Evolutionary conservation across 2,329 filamentous ascomycete species (phyloP).

Genomic region (Stagonosporopsis cucurbitacearum): DNA sequence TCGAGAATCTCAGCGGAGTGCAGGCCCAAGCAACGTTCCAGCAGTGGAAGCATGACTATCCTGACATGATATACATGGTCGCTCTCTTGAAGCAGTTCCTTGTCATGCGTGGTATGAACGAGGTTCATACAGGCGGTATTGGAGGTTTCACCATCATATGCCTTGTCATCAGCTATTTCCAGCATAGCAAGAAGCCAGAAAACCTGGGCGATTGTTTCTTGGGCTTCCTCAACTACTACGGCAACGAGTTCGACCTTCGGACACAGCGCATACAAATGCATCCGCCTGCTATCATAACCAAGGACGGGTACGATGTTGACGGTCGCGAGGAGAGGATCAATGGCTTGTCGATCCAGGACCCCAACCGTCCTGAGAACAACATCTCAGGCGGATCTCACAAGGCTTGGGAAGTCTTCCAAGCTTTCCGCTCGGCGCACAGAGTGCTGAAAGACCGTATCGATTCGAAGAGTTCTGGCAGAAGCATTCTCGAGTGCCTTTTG

Average conservation of each 20-base stretch:
- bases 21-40: conserved; percentile 80
- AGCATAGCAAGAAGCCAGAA: conserved; percentile 63
- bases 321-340: conserved; percentile 50
- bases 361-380: conserved; percentile 84
- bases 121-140: conserved; percentile 88
- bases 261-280: conserved; percentile 74
- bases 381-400: conserved; percentile 85
- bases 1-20: conserved; percentile 87
- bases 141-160: conserved; percentile 96
- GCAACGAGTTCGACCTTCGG: conserved; percentile 76
- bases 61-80: conserved; percentile 84
- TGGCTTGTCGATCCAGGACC: conserved; percentile 87
- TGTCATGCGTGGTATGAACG: conserved; percentile 86
- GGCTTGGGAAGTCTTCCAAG: conserved; percentile 68
- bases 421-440: conserved; percentile 64
- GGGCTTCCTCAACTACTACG: conserved; percentile 89
- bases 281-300: conserved; percentile 76
- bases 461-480: conserved; percentile 43
- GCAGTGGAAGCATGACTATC: conserved; percentile 78
- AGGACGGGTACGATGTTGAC: conserved; percentile 52
- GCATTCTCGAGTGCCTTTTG: conserved; percentile 75
- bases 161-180: conserved; percentile 83
- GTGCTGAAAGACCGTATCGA: conserved; percentile 47
- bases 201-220: conserved; percentile 83
- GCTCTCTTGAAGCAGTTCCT: conserved; percentile 92